Base-by-base conservation (phyloP, 805 yeast species). In the Yueomyces sp. region DNA sequence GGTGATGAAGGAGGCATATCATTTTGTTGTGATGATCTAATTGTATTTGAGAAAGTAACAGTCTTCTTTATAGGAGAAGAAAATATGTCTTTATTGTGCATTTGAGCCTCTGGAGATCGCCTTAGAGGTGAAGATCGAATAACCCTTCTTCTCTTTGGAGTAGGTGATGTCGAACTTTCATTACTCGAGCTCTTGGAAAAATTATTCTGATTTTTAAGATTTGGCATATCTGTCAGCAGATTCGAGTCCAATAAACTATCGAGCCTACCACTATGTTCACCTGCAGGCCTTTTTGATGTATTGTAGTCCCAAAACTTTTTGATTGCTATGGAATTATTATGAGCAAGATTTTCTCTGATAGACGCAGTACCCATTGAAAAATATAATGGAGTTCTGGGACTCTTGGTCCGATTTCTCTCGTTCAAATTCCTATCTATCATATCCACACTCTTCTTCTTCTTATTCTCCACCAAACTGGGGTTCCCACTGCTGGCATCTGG, bases 1-100 rank as follows among this genome's bases (percentile, higher is more conserved):
- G 6, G 37, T 34, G 37, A 34, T 30, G 2, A 37, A 32, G 33
- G 31, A 12, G 44, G 33, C 12, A 31, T 8, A 8, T 7, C 11
- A 31, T 28, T 37, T 28, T 11, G 19, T 5, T 11, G 28, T 5
- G 62, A 55, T 6, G 54, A 51, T 37, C 54, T 60, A 5, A 59
- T 37, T 40, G 47, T 46, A 47, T 59, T 62, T 7, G 63, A 58
- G 47, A 59, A 59, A 4, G 60, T 55, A 4, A 59, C 64, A 2
- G 52, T 40, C 44, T 59, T 59, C 31, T 44, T 44, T 11, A 47
- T 43, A 5, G 62, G 61, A 4, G 62, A 57, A 6, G 46, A 45
- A 30, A 30, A 30, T 6, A 6, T 30, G 9, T 6, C 9, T 9
- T 30, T 30, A 9, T 6, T 30, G 9, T 30, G 9, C 9, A 30